A percentile compares a stretch with the other conserved stretches of the same genome.
phyloP scores from a whole-genome alignment of 2,329 filamentous ascomycete species.

The Parastagonospora nodorum region DNA sequence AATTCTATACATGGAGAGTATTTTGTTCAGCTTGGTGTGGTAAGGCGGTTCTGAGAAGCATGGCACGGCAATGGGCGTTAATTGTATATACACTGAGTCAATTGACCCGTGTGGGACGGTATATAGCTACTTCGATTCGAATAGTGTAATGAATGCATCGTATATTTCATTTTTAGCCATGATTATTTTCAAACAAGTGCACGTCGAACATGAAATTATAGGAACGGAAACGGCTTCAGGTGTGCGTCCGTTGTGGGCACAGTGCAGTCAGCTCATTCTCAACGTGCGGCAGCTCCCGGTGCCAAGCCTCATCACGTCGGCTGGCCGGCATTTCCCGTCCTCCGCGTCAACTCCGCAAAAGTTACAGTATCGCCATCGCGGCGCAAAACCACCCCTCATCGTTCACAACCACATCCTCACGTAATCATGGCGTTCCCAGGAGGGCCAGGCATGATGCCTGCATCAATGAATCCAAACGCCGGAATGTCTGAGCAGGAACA shows the following conservation, averaged over 20 bases:
- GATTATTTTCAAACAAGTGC: not conserved
- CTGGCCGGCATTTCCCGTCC: conserved; percentile 33
- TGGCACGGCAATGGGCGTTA: conserved; percentile 18
- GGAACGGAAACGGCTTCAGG: not conserved
- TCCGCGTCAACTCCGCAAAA: conserved; percentile 45
- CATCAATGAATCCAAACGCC: conserved; percentile 39
- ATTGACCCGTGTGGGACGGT: conserved; percentile 11
- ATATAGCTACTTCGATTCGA: not conserved
- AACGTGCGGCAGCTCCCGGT: no score
- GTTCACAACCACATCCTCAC: conserved; percentile 2
- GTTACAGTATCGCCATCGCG: conserved; percentile 12
- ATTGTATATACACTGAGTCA: conserved; percentile 12
- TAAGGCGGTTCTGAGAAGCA: conserved; percentile 12
- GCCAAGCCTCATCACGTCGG: conserved; percentile 1
- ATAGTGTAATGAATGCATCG: conserved; percentile 14
- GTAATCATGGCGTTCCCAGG: conserved; percentile 40
- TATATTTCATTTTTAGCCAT: not conserved
- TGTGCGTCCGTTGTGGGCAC: not conserved
- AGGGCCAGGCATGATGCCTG: conserved; percentile 27
- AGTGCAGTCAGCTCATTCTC: not conserved
- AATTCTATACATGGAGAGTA: conserved; percentile 21
- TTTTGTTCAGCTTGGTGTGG: conserved; percentile 27
- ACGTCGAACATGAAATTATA: not conserved
- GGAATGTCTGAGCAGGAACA: conserved; percentile 52
- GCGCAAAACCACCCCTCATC: conserved; percentile 15